Conservation (phyloP, 2,329 filamentous ascomycete genomes). For the Escovopsis sp. region DNA sequence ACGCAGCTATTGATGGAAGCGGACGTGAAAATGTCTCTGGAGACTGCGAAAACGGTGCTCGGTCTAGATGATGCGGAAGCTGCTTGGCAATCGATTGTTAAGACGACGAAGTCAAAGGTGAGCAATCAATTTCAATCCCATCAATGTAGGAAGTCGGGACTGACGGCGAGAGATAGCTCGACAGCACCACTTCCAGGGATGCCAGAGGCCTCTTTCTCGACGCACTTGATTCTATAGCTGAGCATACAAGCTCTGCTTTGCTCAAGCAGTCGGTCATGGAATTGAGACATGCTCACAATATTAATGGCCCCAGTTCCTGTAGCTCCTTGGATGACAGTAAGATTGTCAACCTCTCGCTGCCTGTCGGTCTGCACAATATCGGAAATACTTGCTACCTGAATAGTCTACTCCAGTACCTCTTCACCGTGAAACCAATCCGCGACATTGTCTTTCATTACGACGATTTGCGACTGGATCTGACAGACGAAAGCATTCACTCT, state of each 20-base stretch:
- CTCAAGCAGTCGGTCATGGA: conserved; percentile 15
- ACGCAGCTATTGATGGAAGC: conserved; percentile 19
- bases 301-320: conserved; percentile 6
- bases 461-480: conserved; percentile 51
- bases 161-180: conserved; percentile 10
- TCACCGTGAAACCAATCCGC: conserved; percentile 69
- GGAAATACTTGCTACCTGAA: conserved; percentile 98
- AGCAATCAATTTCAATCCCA: conserved; percentile 1
- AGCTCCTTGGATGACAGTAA: conserved; percentile 1
- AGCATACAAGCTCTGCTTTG: conserved; percentile 11
- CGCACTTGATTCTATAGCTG: conserved; percentile 21
- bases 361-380: conserved; percentile 81
- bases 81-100: conserved; percentile 7
- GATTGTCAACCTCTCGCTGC: conserved; percentile 37
- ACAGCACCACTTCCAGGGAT: conserved; percentile 13
- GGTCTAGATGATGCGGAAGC: conserved; percentile 6
- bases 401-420: conserved; percentile 89
- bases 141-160: not conserved
- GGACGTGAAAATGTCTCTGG: conserved; percentile 21
- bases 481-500: conserved; percentile 43
- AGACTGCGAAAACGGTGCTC: conserved; percentile 19
- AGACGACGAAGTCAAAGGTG: conserved; percentile 16
- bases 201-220: conserved; percentile 18
- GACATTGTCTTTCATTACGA: conserved; percentile 69
- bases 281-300: conserved; percentile 8